Evolutionary conservation across 306 rosid species (phyloP).

Genomic region (Ammopiptanthus mongolicus): DNA sequence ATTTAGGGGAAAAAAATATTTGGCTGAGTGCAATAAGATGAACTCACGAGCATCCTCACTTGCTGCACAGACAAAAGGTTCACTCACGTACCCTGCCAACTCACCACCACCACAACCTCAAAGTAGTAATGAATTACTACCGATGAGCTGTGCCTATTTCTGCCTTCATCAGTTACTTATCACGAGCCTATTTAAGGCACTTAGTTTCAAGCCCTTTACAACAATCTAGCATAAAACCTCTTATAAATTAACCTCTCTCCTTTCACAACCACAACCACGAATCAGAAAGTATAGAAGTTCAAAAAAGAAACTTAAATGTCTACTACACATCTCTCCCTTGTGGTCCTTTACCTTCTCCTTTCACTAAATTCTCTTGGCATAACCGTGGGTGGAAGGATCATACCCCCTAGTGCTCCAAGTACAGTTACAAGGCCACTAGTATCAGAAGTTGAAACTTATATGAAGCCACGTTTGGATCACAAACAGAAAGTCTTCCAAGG

Average conservation of each 20-base stretch:
- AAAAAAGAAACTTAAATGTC: slow-evolving; percentile 27
- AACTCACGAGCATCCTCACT: slow-evolving; percentile 64
- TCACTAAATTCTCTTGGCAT: slow-evolving; percentile 26
- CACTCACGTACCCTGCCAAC: slow-evolving; percentile 58
- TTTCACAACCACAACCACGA: not conserved
- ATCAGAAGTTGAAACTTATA: slow-evolving; percentile 35
- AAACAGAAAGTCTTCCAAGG: slow-evolving; percentile 35
- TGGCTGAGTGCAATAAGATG: slow-evolving; percentile 32
- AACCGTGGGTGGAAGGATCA: slow-evolving; percentile 46
- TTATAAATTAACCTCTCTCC: not conserved
- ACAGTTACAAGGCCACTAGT: slow-evolving; percentile 67
- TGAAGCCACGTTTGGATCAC: slow-evolving; percentile 42
- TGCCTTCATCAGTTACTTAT: slow-evolving; percentile 30
- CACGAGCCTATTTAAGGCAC: slow-evolving; percentile 70
- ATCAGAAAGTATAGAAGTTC: not conserved
- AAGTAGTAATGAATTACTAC: slow-evolving; percentile 23
- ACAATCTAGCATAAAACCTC: slow-evolving; percentile 12
- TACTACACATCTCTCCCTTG: slow-evolving; percentile 19
- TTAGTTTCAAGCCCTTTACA: slow-evolving; percentile 12
- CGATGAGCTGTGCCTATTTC: slow-evolving; percentile 24
- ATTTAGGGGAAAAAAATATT: not conserved
- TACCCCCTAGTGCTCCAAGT: slow-evolving; percentile 83
- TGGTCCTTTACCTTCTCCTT: slow-evolving; percentile 30
- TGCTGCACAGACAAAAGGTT: slow-evolving; percentile 24
- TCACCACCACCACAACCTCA: slow-evolving; percentile 24